phyloP scores from a whole-genome alignment of 257 asterid genomes.

The Thymus mandschuricus region DNA sequence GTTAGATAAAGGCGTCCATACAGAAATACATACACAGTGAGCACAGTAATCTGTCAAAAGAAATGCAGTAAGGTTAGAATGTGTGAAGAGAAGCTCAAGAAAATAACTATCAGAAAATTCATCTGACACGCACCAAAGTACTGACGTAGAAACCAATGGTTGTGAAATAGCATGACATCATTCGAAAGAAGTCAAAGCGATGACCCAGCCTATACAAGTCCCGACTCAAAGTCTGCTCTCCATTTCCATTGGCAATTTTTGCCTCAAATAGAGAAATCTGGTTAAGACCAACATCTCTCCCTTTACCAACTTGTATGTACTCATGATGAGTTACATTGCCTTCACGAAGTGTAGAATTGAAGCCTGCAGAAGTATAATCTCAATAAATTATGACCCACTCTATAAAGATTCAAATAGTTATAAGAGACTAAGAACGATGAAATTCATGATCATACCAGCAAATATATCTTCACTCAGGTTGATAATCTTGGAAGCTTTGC shows the following conservation, averaged over 20 bases:
- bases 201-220: constrained; percentile 97
- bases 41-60: constrained; percentile 83
- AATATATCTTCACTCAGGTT: constrained; percentile 95
- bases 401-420: constrained; percentile 2
- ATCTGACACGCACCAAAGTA: constrained; percentile 67
- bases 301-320: constrained; percentile 98
- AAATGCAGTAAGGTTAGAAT: constrained; percentile 32
- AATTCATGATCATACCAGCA: constrained; percentile 64
- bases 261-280: constrained; percentile 98
- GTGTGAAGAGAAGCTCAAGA: constrained; percentile 11
- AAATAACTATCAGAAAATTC: constrained; percentile 11
- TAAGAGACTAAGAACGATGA: background rate
- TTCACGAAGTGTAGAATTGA: constrained; percentile 96
- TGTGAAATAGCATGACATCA: constrained; percentile 96
- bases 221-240: constrained; percentile 97
- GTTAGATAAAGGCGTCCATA: constrained; percentile 96
- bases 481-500: constrained; percentile 94
- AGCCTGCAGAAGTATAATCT: constrained; percentile 54
- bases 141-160: constrained; percentile 97
- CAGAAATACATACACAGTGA: constrained; percentile 88
- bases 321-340: constrained; percentile 99
- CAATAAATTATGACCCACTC: constrained; percentile 14
- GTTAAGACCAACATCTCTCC: constrained; percentile 98
- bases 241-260: constrained; percentile 95
- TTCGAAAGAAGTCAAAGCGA: constrained; percentile 94